Evolutionary conservation across 2,329 filamentous ascomycete species (phyloP).

Genomic region (Penicillium sp.): DNA sequence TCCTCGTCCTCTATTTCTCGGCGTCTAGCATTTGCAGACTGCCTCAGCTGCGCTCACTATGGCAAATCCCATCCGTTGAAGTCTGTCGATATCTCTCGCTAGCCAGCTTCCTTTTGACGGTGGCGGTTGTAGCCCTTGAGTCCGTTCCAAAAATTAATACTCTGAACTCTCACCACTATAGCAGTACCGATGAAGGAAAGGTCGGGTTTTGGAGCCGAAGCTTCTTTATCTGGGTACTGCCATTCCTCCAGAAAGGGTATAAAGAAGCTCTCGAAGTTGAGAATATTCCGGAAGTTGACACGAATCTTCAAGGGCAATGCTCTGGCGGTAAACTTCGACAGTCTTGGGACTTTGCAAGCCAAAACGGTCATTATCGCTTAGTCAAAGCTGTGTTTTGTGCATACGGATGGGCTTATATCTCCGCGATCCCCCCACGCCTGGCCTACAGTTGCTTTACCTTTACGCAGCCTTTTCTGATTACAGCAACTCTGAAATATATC

Average conservation of each 20-base stretch:
- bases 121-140: neutral
- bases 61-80: constrained; percentile 2
- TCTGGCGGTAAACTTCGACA: neutral
- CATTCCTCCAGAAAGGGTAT: neutral
- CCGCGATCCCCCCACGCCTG: neutral
- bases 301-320: neutral
- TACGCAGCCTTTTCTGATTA: neutral
- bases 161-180: neutral
- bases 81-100: neutral
- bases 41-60: constrained; percentile 2
- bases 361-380: neutral
- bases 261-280: neutral
- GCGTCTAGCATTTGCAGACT: constrained; percentile 1
- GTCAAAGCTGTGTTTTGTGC: neutral
- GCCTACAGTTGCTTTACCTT: neutral
- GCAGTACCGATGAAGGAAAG: neutral
- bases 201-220: neutral
- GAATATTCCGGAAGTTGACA: neutral
- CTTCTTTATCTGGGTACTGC: neutral
- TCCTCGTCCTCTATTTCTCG: constrained; percentile 8
- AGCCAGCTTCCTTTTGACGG: neutral
- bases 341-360: neutral
- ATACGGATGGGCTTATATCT: neutral
- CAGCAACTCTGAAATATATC: neutral
- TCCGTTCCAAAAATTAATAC: neutral